Evolutionary conservation across 2,329 filamentous ascomycete species (phyloP), one percentile per base, ranked within the genome.

Genomic region (Pestalotiopsis sp.): DNA sequence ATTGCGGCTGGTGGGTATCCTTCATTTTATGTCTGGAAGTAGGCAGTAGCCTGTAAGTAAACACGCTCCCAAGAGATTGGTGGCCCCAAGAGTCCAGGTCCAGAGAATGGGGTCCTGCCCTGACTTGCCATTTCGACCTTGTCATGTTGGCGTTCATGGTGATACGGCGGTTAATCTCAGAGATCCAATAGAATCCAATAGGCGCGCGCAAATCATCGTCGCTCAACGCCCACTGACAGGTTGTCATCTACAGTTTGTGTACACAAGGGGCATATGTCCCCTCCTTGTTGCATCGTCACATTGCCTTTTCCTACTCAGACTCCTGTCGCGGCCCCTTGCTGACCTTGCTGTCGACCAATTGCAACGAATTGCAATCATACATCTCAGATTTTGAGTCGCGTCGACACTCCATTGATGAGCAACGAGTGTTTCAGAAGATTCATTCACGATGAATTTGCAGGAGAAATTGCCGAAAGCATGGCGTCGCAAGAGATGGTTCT

Each of bases 361-460:
- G 31, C 31, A 31, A 7, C 31, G 31, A 31, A 7, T 31, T 31
- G 45, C 20, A n/a, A n/a, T 52, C 45, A n/a, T 9, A 52, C 17
- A 52, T 52, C 45, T 52, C 45, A n/a, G 45, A n/a, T n/a, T 52
- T 52, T 52, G 45, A 52, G 20, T 52, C 45, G 45, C 17, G 45
- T n/a, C 45, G 9, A 52, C 45, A 52, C 45, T 52, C 45, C 45
- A 52, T 52, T 52, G 45, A 52, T n/a, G 45, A 52, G 17, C 45
- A 59, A 36, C 57, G 20, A 59, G 27, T 13, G 57, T 59, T 59
- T 59, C 57, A 59, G 57, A 59, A 59, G 27, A 36, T 52, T 52
- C 57, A 31, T 27, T 38, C 57, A 60, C 17, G 31, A 63, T 63
- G 60, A 63, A 63, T 63, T 36, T 63, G 13, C 31, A 63, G 31